Evolutionary conservation across 2,329 filamentous ascomycete species (phyloP).

Genomic region (Tolypocladium tundrense): DNA sequence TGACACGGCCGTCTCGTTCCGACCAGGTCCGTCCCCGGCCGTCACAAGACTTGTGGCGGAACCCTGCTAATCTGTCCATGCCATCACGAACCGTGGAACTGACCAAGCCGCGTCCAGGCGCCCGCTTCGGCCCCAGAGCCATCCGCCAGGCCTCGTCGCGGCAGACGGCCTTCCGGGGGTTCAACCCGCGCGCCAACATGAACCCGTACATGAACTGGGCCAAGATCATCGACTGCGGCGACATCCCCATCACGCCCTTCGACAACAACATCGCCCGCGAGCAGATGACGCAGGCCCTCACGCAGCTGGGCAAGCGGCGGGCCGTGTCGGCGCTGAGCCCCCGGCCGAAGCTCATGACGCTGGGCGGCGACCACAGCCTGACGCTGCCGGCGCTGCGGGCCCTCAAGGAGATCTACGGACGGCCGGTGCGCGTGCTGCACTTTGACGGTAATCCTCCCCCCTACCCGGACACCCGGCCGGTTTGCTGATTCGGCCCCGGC

Average conservation of each 20-base stretch:
- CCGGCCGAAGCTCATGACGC: constrained; percentile 50
- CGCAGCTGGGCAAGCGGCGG: constrained; percentile 46
- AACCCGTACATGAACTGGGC: constrained; percentile 81
- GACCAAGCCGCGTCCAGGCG: constrained; percentile 30
- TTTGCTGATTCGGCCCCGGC: neutral
- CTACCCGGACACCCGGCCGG: neutral
- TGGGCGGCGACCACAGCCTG: constrained; percentile 66
- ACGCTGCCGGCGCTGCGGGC: constrained; percentile 60
- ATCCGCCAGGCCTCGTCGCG: constrained; percentile 77
- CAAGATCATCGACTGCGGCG: constrained; percentile 78
- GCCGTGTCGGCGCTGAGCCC: constrained; percentile 23
- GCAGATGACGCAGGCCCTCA: constrained; percentile 77
- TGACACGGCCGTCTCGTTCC: constrained; percentile 62
- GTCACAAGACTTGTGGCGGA: neutral
- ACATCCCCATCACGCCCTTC: constrained; percentile 78
- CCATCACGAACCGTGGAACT: neutral
- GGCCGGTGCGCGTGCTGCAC: constrained; percentile 59
- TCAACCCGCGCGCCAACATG: constrained; percentile 70
- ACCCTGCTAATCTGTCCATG: neutral
- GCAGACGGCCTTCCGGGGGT: constrained; percentile 66
- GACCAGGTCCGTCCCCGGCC: constrained; percentile 38
- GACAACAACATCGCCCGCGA: constrained; percentile 72
- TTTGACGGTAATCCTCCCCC: constrained; percentile 41
- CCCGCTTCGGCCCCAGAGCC: constrained; percentile 76
- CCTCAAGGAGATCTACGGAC: constrained; percentile 49